Evolutionary conservation across 148 eudicot species (phyloP).

Genomic region (Agrostemma githago): DNA sequence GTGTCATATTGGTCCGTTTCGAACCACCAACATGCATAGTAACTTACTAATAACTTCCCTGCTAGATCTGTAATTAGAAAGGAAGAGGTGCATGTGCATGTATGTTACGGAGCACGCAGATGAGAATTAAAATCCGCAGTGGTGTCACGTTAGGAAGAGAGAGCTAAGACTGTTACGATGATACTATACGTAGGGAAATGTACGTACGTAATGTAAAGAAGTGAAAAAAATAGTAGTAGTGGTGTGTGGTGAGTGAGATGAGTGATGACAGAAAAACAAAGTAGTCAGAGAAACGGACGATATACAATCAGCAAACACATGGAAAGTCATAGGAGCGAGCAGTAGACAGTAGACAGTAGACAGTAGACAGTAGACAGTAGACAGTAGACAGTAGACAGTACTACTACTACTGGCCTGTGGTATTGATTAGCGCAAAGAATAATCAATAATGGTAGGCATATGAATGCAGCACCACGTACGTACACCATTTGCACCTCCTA

Average conservation of each 20-base stretch:
- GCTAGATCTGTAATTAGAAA: no score
- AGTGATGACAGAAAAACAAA: not conserved
- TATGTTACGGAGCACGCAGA: no score
- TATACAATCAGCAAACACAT: slow-evolving; percentile 1
- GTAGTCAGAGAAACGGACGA: not conserved
- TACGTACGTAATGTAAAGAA: not conserved
- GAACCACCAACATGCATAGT: no score
- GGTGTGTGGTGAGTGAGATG: not conserved
- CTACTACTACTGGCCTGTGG: not conserved
- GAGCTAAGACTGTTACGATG: not conserved
- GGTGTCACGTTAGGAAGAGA: not conserved
- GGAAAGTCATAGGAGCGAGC: not conserved
- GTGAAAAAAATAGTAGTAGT: not conserved
- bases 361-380: no score
- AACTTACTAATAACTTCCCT: no score
- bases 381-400: no score
- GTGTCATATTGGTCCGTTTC: no score
- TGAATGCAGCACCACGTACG: not conserved
- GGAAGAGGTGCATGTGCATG: no score
- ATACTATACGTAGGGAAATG: not conserved
- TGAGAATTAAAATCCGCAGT: not conserved
- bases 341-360: no score
- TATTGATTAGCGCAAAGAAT: not conserved
- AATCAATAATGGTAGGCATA: not conserved
- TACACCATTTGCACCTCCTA: not conserved